These are phyloP conservation scores for Aspergillus indologenus DNA, from an alignment of 495 filamentous ascomycete species.

Conservation along the genomic window DNA sequence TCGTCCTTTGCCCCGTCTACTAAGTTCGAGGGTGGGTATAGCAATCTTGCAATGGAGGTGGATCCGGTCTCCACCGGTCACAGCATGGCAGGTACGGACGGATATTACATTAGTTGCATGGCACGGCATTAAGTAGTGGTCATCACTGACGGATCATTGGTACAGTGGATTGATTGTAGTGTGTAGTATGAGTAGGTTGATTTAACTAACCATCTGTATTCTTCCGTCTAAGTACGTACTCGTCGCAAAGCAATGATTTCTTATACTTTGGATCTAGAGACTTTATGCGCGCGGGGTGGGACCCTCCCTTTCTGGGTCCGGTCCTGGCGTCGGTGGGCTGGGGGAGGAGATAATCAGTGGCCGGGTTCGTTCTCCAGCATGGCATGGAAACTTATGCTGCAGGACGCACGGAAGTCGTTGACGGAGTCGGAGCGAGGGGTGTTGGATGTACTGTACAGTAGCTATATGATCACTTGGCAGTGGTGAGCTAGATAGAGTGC, in stretches of 20 bases:
- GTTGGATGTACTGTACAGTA: too few species aligned
- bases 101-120: not conserved
- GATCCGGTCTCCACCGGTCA: not conserved
- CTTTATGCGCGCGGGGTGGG: not conserved
- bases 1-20: not conserved
- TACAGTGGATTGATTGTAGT: not conserved
- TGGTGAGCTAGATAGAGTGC: too few species aligned
- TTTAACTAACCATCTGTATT: too few species aligned
- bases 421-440: not conserved
- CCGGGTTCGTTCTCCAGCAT: not conserved
- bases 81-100: not conserved
- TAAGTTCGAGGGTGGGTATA: not conserved
- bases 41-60: not conserved
- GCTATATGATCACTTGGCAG: not conserved
- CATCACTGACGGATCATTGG: not conserved
- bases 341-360: not conserved
- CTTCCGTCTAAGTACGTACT: too few species aligned
- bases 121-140: not conserved
- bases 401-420: not conserved
- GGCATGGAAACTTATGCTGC: not conserved
- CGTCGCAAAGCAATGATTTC: not conserved
- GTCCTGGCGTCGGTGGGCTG: not conserved
- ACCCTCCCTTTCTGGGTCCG: constrained; percentile 5
- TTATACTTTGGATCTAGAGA: not conserved
- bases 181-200: too few species aligned